Base-by-base conservation (phyloP, 495 filamentous ascomycete species). In the Neurospora africana region DNA sequence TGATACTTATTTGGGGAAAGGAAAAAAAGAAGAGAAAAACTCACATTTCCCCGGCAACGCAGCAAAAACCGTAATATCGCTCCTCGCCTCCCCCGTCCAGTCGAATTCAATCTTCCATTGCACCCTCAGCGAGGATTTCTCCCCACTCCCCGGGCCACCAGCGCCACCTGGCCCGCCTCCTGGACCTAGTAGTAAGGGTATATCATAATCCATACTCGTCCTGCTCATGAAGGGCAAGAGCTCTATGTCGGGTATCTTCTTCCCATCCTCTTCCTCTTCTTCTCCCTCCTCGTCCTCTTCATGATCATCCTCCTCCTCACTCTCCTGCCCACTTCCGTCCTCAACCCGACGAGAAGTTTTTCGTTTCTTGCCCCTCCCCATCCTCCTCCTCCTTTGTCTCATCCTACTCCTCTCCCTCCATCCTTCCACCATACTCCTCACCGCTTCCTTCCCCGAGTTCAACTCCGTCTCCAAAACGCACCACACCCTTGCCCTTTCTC, bases 11-110 rank as follows among this genome's bases (percentile, higher is more conserved):
- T 33, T 33, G 39, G 13, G 65, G 5, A 19, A 44, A 61, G 10
- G 27, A 33, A 73, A 36, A 36, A 30, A 43, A 69, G 15, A 9
- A n/a, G 37, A 4, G 70, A 68, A 83, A 47, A 7, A 65, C 85
- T 82, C 78, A 87, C 88, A 90, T 68, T 81, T 86, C 67, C 78
- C 79, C 38, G 87, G 87, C 23, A 84, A 72, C 13, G 82, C 79
- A 4, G 85, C 82, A 72, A 82, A 71, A 36, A 85, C 82, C 3
- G 78, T 74, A 35, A 90, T 76, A 68, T 78, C 79, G 72, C 84
- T 87, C 77, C 85, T 82, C 6, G 87, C 87, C 76, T 91, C 87
- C 6, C 89, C 89, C 0, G 87, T 88, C 87, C 87, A 89, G 75
- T 90, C 88, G 78, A 91, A 89, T 15, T 79, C 76, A 44, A 90